phyloP scores from a whole-genome alignment of 2,329 filamentous ascomycete genomes.

The Colletotrichum truncatum region DNA sequence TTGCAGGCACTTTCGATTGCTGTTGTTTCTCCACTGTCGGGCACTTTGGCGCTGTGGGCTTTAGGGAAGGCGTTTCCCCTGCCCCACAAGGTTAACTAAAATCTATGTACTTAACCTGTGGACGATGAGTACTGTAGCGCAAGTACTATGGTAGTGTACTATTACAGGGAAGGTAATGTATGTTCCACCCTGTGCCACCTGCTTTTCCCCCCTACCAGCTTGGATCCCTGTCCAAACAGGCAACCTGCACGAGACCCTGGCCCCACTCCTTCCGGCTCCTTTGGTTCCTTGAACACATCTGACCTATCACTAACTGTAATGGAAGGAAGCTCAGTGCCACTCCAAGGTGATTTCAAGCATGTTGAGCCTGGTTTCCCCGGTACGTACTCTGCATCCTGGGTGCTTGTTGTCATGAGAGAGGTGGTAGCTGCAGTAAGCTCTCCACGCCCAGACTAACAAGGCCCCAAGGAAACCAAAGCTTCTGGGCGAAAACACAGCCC shows the following conservation, averaged over 20 bases:
- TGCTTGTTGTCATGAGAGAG: background rate
- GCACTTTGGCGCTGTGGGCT: conserved; percentile 10
- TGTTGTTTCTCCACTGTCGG: conserved; percentile 16
- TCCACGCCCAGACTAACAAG: background rate
- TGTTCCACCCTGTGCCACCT: background rate
- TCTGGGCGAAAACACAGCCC: conserved; percentile 28
- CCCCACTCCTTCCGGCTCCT: conserved; percentile 3
- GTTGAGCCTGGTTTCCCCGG: background rate
- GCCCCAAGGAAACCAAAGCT: conserved; percentile 3
- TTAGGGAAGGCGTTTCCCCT: background rate
- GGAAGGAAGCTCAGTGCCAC: background rate
- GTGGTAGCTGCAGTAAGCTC: background rate
- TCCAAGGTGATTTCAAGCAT: background rate
- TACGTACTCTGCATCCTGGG: no score
- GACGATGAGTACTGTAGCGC: no score
- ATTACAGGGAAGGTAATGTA: no score
- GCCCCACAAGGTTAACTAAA: conserved; percentile 15
- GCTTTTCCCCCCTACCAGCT: no score
- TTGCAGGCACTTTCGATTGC: conserved; percentile 1
- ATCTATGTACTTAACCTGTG: no score
- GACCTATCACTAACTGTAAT: conserved; percentile 10
- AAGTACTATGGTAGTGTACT: no score
- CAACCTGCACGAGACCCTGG: conserved; percentile 19
- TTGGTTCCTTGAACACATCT: conserved; percentile 3
- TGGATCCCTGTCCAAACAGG: conserved; percentile 13